Percentiles rank a stretch among this genome's conserved stretches.
These are phyloP conservation scores for Trichoderma koningii DNA, from an alignment of 2,329 filamentous ascomycete species.

Conservation along the genomic window DNA sequence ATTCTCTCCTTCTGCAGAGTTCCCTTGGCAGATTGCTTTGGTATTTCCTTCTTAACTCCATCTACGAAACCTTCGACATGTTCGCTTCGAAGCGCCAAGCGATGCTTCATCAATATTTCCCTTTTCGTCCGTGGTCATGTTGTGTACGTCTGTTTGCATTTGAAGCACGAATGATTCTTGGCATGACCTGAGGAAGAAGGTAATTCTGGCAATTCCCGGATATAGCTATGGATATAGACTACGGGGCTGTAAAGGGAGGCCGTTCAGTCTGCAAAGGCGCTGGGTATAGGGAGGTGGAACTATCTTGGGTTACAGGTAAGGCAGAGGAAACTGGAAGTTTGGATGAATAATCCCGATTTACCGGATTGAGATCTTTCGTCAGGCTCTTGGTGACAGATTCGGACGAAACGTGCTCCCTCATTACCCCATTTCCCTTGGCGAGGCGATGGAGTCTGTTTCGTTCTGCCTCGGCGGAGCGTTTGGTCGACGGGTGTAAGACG, in stretches of 20 bases:
- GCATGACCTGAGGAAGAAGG: neutral
- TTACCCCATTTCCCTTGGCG: neutral
- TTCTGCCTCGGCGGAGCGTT: neutral
- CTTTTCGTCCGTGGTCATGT: too few relatives aligned
- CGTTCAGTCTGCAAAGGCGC: too few relatives aligned
- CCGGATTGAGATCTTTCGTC: neutral
- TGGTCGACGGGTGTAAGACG: neutral
- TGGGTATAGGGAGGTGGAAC: too few relatives aligned
- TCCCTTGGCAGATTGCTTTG: too few relatives aligned
- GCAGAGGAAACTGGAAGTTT: neutral
- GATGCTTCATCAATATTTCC: too few relatives aligned
- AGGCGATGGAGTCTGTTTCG: neutral
- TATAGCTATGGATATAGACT: too few relatives aligned
- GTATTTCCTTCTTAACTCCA: too few relatives aligned
- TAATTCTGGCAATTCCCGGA: too few relatives aligned
- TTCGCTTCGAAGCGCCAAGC: too few relatives aligned
- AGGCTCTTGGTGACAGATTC: neutral
- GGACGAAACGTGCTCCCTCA: constrained; percentile 9
- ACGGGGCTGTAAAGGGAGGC: too few relatives aligned
- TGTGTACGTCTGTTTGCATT: neutral
- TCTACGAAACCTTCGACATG: too few relatives aligned
- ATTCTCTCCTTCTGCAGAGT: neutral
- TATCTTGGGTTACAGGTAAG: neutral
- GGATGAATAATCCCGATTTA: neutral
- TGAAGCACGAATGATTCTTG: neutral